Evolutionary conservation across 2,329 filamentous ascomycete genomes (phyloP).

Genomic region (Alternaria sp.): DNA sequence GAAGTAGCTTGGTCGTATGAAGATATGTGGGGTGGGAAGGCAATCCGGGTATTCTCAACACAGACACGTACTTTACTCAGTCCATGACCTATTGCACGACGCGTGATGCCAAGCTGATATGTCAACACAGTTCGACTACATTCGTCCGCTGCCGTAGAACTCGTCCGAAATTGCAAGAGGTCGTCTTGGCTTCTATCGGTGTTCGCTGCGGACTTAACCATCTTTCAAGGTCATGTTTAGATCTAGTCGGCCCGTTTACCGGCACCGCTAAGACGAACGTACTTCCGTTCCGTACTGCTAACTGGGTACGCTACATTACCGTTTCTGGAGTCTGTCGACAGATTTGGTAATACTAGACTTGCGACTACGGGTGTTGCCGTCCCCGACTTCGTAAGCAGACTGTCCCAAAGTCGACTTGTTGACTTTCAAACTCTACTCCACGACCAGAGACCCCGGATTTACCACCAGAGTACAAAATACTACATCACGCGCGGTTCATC

Average conservation of each 20-base stretch:
- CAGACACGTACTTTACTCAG: background rate
- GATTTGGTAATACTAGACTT: background rate
- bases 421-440: background rate
- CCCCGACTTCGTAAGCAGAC: background rate
- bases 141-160: background rate
- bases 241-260: background rate
- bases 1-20: background rate
- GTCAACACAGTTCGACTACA: background rate
- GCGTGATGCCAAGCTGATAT: background rate
- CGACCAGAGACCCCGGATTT: background rate
- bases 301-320: background rate
- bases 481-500: background rate
- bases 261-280: background rate
- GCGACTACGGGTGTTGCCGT: background rate
- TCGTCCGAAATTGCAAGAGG: background rate
- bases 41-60: background rate
- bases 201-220: background rate
- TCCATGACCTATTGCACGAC: background rate
- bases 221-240: background rate
- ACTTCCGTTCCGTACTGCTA: background rate
- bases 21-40: background rate
- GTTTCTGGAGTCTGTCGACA: background rate
- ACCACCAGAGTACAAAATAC: background rate
- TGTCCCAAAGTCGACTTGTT: background rate
- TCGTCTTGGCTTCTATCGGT: background rate